Base-by-base conservation (phyloP, 768 basidiomycete genomes). In the Termitomyces sp. region DNA sequence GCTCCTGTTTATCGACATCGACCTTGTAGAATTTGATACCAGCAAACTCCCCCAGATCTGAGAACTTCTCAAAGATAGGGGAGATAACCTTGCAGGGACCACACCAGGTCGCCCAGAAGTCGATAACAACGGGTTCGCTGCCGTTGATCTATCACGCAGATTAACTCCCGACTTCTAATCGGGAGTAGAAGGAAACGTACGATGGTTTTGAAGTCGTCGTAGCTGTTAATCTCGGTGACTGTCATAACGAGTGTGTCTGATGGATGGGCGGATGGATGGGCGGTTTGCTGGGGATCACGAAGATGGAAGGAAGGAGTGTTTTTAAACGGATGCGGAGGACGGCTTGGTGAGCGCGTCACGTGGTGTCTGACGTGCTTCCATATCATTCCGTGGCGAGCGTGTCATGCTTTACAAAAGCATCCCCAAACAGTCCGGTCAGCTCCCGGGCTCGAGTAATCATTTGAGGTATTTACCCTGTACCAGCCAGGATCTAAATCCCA, bases 61-160 rank as follows among this genome's bases (percentile, higher is more conserved):
- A 75, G n/a, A 86, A 65, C 60, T 78, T 74, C 68, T 87, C 84
- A 62, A 88, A 84, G 43, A 86, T 65, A 54, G 88, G 88, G 20
- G 80, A 80, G 71, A 90, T 88, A 41, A 76, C 60, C 56, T 71
- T 76, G 81, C 87, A 89, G 14, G 87, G 87, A 16, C 86, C 86
- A 70, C 84, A 89, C 88, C 88, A 89, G 2, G 81, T 79, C 41
- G 88, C 88, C 85, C 85, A 87, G 72, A 90, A 89, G 71, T 90
- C 86, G 65, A 90, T 75, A 18, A 86, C 66, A 61, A 76, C 71
- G 60, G 73, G 70, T 63, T 76, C 77, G 58, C 73, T 76, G 56
- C 74, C 68, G 64, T 72, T 74, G 65, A 85, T 82, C 79, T 78
- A 59, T 30, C 24, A 33, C 49, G 32, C 54, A 54, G 33, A 40